Percentiles rank a stretch among this genome's conserved stretches.
phyloP scores from a whole-genome alignment of 441 rosid species.

The Melastoma candidum region DNA sequence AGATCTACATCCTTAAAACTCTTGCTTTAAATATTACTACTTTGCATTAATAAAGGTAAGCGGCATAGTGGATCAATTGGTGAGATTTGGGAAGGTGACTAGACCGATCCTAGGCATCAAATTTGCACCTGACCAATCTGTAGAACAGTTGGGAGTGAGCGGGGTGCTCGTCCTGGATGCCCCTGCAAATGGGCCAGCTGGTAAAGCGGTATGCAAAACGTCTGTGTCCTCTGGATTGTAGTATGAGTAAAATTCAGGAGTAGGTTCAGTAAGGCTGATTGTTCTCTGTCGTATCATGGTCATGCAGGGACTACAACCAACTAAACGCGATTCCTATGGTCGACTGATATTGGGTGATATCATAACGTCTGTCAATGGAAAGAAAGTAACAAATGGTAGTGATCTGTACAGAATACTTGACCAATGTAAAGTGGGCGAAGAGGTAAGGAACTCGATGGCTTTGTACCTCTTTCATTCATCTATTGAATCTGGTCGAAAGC shows the following conservation, averaged over 20 bases:
- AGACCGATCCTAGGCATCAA: constrained; percentile 94
- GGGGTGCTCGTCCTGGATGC: constrained; percentile 98
- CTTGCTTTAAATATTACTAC: too few species aligned
- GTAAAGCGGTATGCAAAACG: constrained; percentile 67
- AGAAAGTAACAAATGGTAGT: constrained; percentile 71
- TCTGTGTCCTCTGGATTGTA: constrained; percentile 7
- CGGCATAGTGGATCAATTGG: constrained; percentile 90
- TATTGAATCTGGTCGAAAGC: not conserved
- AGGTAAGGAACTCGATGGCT: constrained; percentile 31
- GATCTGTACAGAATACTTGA: constrained; percentile 93
- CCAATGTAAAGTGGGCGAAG: constrained; percentile 84
- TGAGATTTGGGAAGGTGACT: constrained; percentile 78
- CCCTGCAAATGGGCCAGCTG: constrained; percentile 88
- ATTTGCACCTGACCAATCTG: constrained; percentile 98
- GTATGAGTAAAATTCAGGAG: not conserved
- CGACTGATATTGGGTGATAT: constrained; percentile 87
- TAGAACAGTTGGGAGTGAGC: constrained; percentile 89
- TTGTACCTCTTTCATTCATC: not conserved
- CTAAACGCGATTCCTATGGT: constrained; percentile 88
- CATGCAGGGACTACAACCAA: constrained; percentile 69
- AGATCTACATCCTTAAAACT: too few species aligned
- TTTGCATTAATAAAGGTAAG: constrained; percentile 40
- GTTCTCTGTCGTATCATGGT: constrained; percentile 8
- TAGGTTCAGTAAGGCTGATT: not conserved
- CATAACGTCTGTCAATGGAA: constrained; percentile 81